phyloP scores from a whole-genome alignment of 2,329 filamentous ascomycete genomes.

The Sclerotinia sclerotiorum region DNA sequence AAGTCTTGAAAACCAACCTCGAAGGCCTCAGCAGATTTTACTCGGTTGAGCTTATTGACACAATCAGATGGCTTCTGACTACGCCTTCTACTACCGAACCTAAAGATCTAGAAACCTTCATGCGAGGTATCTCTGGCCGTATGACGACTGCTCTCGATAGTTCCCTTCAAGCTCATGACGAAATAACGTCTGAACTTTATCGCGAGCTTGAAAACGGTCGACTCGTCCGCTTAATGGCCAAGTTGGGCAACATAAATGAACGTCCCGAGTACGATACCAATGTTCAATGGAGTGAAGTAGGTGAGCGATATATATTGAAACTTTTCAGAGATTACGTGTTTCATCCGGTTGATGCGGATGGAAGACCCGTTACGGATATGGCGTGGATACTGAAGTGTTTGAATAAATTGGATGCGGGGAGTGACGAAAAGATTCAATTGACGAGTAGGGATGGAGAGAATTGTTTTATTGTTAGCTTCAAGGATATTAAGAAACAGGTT shows the following conservation, averaged over 20 bases:
- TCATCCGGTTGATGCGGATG: conserved; percentile 86
- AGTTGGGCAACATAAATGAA: conserved; percentile 86
- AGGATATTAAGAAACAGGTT: conserved; percentile 74
- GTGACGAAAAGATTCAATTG: conserved; percentile 80
- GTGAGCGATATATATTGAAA: conserved; percentile 88
- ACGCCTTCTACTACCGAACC: conserved; percentile 61
- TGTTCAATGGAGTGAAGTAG: conserved; percentile 82
- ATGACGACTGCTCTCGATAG: conserved; percentile 74
- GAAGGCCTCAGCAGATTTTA: conserved; percentile 77
- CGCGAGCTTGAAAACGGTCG: conserved; percentile 89
- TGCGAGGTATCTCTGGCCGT: conserved; percentile 75
- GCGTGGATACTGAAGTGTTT: conserved; percentile 84
- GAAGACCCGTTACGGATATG: conserved; percentile 79
- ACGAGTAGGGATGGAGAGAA: conserved; percentile 89
- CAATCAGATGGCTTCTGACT: conserved; percentile 75
- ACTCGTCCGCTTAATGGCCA: conserved; percentile 74
- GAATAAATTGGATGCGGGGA: conserved; percentile 89
- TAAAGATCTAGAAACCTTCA: conserved; percentile 77
- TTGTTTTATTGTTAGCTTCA: conserved; percentile 83
- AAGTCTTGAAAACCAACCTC: conserved; percentile 63
- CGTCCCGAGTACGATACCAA: conserved; percentile 81
- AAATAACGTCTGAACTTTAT: conserved; percentile 67
- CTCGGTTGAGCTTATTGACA: conserved; percentile 74
- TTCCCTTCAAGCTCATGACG: conserved; percentile 76
- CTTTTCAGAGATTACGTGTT: conserved; percentile 97